These are phyloP conservation scores for Botrytis tulipae DNA, from an alignment of 2,329 filamentous ascomycete genomes.

Conservation along the genomic window DNA sequence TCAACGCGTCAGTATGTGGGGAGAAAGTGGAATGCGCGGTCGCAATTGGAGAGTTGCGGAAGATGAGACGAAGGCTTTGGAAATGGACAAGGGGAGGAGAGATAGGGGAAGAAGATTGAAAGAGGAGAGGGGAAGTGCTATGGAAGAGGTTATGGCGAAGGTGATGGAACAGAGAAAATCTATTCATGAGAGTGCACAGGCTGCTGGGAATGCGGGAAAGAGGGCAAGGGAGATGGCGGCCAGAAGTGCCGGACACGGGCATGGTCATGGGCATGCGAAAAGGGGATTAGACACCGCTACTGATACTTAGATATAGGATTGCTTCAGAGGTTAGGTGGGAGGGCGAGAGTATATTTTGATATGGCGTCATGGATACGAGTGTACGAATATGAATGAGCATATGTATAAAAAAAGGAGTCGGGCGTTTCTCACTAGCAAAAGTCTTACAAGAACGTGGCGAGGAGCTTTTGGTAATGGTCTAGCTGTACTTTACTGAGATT, in stretches of 20 bases:
- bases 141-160: slow-evolving; percentile 25
- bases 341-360: neutral
- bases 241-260: neutral
- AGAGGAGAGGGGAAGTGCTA: slow-evolving; percentile 28
- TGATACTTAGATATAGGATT: neutral
- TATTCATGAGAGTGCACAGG: neutral
- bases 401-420: neutral
- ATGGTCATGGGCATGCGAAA: neutral
- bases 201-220: neutral
- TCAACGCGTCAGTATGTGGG: slow-evolving; percentile 81
- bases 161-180: slow-evolving; percentile 16
- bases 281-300: neutral
- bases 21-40: slow-evolving; percentile 35
- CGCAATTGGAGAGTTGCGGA: slow-evolving; percentile 37
- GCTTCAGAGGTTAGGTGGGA: neutral
- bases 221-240: neutral
- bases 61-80: slow-evolving; percentile 28
- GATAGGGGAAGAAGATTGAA: slow-evolving; percentile 32
- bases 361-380: slow-evolving; percentile 7
- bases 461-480: neutral
- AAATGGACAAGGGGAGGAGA: slow-evolving; percentile 30
- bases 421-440: neutral
- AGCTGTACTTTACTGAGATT: neutral
- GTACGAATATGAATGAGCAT: slow-evolving; percentile 9
- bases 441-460: neutral